These are phyloP conservation scores for Scedosporium minutisporum DNA, from an alignment of 2,329 filamentous ascomycete genomes.

Conservation along the genomic window DNA sequence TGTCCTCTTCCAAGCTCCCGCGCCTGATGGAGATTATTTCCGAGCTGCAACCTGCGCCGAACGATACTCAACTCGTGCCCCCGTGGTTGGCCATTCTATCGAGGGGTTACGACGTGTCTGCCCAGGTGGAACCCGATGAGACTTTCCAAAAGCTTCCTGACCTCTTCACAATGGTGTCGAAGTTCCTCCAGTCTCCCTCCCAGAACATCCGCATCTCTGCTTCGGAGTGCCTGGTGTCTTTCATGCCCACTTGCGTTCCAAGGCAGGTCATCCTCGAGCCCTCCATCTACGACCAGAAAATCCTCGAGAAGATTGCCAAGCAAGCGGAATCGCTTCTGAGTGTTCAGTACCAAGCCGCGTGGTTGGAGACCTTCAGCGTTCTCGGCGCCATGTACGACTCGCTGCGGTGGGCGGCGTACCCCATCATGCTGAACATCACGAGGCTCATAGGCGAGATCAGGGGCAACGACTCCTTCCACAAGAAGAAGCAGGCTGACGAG, in stretches of 20 bases:
- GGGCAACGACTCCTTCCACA: slow-evolving; percentile 76
- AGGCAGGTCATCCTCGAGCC: slow-evolving; percentile 75
- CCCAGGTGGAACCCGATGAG: slow-evolving; percentile 79
- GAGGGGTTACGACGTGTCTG: slow-evolving; percentile 85
- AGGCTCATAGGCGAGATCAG: slow-evolving; percentile 79
- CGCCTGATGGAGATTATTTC: slow-evolving; percentile 83
- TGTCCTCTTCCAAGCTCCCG: slow-evolving; percentile 81
- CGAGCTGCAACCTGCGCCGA: slow-evolving; percentile 81
- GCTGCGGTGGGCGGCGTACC: slow-evolving; percentile 74
- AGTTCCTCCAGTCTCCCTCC: slow-evolving; percentile 76
- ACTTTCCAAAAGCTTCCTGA: slow-evolving; percentile 86
- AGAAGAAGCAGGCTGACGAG: slow-evolving; percentile 90
- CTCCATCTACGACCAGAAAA: slow-evolving; percentile 86
- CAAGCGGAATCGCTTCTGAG: slow-evolving; percentile 66
- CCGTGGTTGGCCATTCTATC: slow-evolving; percentile 96
- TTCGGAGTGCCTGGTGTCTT: slow-evolving; percentile 88
- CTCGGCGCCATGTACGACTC: slow-evolving; percentile 79
- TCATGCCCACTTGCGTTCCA: slow-evolving; percentile 83
- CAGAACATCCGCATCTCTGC: slow-evolving; percentile 92
- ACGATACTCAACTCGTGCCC: slow-evolving; percentile 87
- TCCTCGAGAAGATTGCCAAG: slow-evolving; percentile 69
- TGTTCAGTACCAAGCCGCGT: slow-evolving; percentile 87
- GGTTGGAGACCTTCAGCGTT: slow-evolving; percentile 89
- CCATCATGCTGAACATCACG: slow-evolving; percentile 66
- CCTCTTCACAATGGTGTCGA: slow-evolving; percentile 68